A percentile compares a stretch with the other conserved stretches of the same genome.
phyloP scores from a whole-genome alignment of 2,329 filamentous ascomycete genomes.

The Phialocephala subalpina region DNA sequence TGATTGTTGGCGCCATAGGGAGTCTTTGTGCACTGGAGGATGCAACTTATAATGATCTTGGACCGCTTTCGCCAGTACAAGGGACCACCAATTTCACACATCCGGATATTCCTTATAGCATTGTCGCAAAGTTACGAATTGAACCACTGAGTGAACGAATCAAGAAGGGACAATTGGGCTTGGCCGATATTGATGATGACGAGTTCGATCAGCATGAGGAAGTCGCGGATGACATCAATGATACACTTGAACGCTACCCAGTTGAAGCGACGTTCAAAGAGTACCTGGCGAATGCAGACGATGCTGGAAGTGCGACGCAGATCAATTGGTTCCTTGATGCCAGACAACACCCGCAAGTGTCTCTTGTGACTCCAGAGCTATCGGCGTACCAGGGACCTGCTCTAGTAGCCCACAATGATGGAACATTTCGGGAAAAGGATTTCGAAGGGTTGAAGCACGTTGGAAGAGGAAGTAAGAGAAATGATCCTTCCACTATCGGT shows the following conservation, averaged over 20 bases:
- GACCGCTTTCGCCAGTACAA: constrained; percentile 5
- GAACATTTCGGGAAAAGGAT: constrained; percentile 43
- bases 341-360: constrained; percentile 1
- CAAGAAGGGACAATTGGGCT: constrained; percentile 33
- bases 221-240: constrained; percentile 39
- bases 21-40: constrained; percentile 31
- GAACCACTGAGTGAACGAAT: constrained; percentile 30
- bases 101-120: constrained; percentile 29
- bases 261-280: constrained; percentile 45
- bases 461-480: constrained; percentile 44
- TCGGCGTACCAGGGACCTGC: constrained; percentile 42
- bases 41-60: constrained; percentile 34
- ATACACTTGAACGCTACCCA: constrained; percentile 45
- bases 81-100: constrained; percentile 33
- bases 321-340: constrained; percentile 44
- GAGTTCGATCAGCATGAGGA: constrained; percentile 38
- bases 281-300: constrained; percentile 48
- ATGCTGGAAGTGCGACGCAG: constrained; percentile 37
- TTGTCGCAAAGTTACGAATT: constrained; percentile 30
- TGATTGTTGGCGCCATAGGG: constrained; percentile 33
- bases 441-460: constrained; percentile 45
- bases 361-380: constrained; percentile 38
- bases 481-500: constrained; percentile 42
- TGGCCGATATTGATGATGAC: constrained; percentile 39
- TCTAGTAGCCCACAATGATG: constrained; percentile 44